Evolutionary conservation across 768 basidiomycete species (phyloP).

Genomic region (Mycena capillaripes): DNA sequence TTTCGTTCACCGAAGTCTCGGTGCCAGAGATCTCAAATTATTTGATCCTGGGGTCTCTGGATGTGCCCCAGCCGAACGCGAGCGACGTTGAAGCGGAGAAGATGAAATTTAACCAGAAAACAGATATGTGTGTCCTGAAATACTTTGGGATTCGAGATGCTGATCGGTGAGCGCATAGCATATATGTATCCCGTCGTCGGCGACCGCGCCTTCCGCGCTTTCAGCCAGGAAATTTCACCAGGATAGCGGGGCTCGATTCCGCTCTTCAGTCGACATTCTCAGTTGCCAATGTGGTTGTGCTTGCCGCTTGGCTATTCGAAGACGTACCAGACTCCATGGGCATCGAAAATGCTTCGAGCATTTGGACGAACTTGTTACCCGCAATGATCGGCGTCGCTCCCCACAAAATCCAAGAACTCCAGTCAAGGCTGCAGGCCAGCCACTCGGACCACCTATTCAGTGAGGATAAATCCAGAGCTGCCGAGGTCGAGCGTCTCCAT

Average conservation of each 20-base stretch:
- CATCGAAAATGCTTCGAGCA: neutral
- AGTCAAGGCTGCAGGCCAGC: neutral
- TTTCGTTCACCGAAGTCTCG: neutral
- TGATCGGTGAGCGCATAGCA: neutral
- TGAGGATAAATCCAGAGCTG: neutral
- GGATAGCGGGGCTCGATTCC: neutral
- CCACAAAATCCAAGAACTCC: neutral
- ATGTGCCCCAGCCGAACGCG: neutral
- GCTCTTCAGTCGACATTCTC: neutral
- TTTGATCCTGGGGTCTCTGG: neutral
- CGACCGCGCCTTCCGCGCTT: neutral
- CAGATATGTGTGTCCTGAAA: neutral
- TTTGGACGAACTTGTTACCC: neutral
- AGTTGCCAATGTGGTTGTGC: neutral
- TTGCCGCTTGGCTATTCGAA: neutral
- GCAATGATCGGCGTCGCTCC: neutral
- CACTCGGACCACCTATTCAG: neutral
- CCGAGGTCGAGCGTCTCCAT: neutral
- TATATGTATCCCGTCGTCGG: neutral
- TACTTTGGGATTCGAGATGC: neutral
- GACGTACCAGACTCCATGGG: neutral
- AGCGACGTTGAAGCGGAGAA: neutral
- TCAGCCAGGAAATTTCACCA: neutral
- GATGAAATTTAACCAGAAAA: no score
- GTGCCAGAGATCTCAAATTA: neutral